Conservation (phyloP, 208 protist species). For the Herpetomonas tarakana region DNA sequence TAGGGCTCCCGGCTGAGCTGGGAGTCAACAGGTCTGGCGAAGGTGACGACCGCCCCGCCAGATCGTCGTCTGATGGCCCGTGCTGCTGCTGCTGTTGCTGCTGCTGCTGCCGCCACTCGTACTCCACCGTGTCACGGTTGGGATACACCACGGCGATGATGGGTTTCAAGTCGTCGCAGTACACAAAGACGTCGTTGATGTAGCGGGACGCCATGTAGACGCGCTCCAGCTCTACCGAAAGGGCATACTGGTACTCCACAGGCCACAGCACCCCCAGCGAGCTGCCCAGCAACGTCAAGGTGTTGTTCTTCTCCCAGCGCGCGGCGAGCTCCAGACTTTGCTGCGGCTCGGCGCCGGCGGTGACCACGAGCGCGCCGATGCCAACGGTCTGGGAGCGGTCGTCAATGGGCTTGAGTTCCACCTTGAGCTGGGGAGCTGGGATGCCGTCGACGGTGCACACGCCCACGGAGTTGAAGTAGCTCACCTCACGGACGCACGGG, state of each 20-base stretch:
- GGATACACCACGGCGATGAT: constrained; percentile 83
- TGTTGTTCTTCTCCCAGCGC: constrained; percentile 53
- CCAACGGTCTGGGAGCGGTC: constrained; percentile 40
- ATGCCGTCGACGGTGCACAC: constrained; percentile 74
- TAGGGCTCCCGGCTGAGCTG: neutral
- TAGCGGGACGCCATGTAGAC: constrained; percentile 73
- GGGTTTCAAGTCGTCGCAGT: constrained; percentile 63
- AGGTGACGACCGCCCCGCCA: neutral
- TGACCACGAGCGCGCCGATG: constrained; percentile 57
- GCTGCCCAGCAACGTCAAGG: constrained; percentile 62
- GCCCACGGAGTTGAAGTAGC: constrained; percentile 66
- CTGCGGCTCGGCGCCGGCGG: constrained; percentile 17
- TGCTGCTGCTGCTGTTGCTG: constrained; percentile 15
- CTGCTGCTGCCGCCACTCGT: constrained; percentile 59
- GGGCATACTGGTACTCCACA: constrained; percentile 62
- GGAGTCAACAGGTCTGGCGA: neutral
- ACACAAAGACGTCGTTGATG: constrained; percentile 84
- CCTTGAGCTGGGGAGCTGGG: constrained; percentile 48
- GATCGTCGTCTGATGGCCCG: neutral
- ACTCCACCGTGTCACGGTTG: constrained; percentile 82
- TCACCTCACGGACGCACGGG: constrained; percentile 75
- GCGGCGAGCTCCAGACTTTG: constrained; percentile 60
- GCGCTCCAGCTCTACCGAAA: constrained; percentile 70
- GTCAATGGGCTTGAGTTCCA: constrained; percentile 54
- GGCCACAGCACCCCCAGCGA: constrained; percentile 77